Conservation (phyloP, 495 filamentous ascomycete species). For the Xylaria acuta region DNA sequence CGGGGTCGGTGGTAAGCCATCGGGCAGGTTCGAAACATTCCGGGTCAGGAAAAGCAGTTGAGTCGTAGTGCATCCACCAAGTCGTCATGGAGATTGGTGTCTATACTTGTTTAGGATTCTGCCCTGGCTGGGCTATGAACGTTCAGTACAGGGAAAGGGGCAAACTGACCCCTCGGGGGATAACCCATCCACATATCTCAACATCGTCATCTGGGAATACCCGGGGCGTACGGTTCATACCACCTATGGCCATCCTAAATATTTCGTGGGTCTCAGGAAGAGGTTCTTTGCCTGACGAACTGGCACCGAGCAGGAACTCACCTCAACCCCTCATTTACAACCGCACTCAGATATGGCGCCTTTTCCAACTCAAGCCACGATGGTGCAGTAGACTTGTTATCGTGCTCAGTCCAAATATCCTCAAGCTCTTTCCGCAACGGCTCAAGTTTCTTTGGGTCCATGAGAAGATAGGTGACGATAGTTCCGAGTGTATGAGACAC, state of each 20-base stretch:
- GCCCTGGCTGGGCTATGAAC: background rate
- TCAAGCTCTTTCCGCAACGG: constrained; percentile 2
- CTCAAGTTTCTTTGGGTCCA: constrained; percentile 4
- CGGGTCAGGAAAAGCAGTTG: constrained; percentile 46
- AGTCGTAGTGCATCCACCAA: constrained; percentile 46
- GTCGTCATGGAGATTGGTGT: constrained; percentile 34
- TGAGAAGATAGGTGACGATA: constrained; percentile 9
- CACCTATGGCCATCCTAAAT: constrained; percentile 30
- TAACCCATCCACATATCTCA: background rate
- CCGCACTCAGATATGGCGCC: constrained; percentile 51
- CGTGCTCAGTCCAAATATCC: constrained; percentile 4
- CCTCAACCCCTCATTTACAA: constrained; percentile 45
- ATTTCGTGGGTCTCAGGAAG: background rate
- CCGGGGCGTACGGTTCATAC: constrained; percentile 40
- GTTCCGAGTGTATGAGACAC: constrained; percentile 13
- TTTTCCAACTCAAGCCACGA: constrained; percentile 47
- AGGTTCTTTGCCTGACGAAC: background rate
- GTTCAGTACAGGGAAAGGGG: background rate
- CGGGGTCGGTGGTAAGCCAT: constrained; percentile 40
- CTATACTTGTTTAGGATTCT: background rate
- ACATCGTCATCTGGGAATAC: constrained; percentile 38
- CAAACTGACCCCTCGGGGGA: constrained; percentile 2
- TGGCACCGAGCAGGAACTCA: background rate
- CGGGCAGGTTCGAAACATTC: constrained; percentile 49
- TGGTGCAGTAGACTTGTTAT: background rate